phyloP scores from a whole-genome alignment of 345 rosid species.

The Salix koriyanagi region DNA sequence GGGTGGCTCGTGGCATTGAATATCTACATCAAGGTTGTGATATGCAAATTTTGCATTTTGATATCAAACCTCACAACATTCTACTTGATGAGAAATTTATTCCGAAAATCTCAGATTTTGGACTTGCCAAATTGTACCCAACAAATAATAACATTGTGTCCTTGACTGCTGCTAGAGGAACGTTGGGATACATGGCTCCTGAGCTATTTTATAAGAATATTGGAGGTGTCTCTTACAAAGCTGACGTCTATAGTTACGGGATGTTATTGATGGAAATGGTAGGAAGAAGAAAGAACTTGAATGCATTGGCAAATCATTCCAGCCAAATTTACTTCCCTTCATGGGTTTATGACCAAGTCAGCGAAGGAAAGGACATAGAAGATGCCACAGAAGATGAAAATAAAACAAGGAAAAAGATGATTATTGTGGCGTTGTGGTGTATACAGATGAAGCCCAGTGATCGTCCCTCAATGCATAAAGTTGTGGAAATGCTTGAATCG shows the following conservation, averaged over 20 bases:
- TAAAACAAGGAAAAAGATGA: not conserved
- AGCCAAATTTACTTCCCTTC: not conserved
- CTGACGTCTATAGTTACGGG: not conserved
- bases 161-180: too few relatives aligned
- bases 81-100: not conserved
- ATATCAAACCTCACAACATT: not conserved
- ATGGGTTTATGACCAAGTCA: not conserved
- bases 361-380: not conserved
- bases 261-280: not conserved
- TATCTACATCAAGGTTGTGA: not conserved
- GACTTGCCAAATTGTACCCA: too few relatives aligned
- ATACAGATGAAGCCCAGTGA: not conserved
- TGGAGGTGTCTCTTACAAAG: not conserved
- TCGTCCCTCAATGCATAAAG: not conserved
- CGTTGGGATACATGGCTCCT: not conserved
- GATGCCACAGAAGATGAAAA: not conserved
- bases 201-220: not conserved
- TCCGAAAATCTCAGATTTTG: too few relatives aligned
- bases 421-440: not conserved
- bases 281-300: not conserved
- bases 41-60: not conserved
- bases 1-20: not conserved
- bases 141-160: too few relatives aligned
- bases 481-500: not conserved
- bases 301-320: not conserved